phyloP scores from a whole-genome alignment of 2,329 filamentous ascomycete genomes.

The Colletotrichum nymphaeae region DNA sequence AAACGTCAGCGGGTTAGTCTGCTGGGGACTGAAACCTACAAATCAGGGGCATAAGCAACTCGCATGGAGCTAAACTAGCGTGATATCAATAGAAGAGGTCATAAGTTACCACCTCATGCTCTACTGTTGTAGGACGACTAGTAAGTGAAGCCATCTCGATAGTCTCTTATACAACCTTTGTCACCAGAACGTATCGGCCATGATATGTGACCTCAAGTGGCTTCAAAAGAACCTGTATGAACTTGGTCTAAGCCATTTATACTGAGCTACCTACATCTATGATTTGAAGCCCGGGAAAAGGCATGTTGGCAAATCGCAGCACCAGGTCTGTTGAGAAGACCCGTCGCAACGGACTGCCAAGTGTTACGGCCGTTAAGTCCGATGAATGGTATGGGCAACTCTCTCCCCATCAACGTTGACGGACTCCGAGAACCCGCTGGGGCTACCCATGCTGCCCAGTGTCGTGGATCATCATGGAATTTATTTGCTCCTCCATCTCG shows the following conservation, averaged over 20 bases:
- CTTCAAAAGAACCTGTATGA: neutral
- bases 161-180: neutral
- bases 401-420: neutral
- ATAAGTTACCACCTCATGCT: neutral
- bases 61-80: neutral
- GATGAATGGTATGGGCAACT: neutral
- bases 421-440: constrained; percentile 1
- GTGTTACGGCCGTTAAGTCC: neutral
- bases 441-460: neutral
- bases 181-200: neutral
- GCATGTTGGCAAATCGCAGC: neutral
- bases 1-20: neutral
- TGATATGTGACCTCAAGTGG: neutral
- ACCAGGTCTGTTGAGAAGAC: neutral
- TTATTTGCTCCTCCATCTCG: neutral
- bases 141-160: neutral
- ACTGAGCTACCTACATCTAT: neutral
- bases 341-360: neutral
- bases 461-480: neutral
- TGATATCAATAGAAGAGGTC: neutral
- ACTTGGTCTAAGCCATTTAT: neutral
- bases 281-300: neutral
- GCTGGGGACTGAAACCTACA: neutral
- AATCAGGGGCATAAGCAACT: neutral
- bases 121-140: neutral